These are phyloP conservation scores for Starmerella scarabaei DNA, from an alignment of 805 yeast genomes.

Conservation along the genomic window DNA sequence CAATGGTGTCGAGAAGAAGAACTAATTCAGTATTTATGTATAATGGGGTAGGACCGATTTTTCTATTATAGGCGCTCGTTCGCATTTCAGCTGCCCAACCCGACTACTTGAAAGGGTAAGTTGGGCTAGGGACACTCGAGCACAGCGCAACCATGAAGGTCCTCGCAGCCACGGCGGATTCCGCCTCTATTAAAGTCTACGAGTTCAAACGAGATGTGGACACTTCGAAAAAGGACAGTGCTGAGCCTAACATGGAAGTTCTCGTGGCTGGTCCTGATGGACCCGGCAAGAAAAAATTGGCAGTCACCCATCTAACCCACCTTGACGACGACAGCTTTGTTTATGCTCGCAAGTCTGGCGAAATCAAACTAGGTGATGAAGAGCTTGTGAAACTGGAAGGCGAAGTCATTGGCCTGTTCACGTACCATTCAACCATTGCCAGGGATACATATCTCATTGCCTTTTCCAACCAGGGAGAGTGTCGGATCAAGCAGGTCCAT, in stretches of 20 bases:
- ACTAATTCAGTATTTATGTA: too few relatives aligned
- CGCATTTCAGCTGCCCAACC: too few relatives aligned
- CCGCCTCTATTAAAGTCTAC: conserved; percentile 44
- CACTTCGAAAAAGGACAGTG: conserved; percentile 56
- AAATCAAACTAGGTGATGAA: conserved; percentile 2
- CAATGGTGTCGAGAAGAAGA: conserved; percentile 30
- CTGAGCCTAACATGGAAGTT: conserved; percentile 46
- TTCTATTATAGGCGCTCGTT: too few relatives aligned
- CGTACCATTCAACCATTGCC: background rate
- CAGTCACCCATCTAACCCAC: conserved; percentile 11
- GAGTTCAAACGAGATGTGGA: conserved; percentile 58
- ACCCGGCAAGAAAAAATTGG: conserved; percentile 2
- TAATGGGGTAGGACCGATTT: too few relatives aligned
- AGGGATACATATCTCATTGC: conserved; percentile 24
- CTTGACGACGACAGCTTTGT: conserved; percentile 11
- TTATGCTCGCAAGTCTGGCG: conserved; percentile 23
- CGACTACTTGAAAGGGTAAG: background rate
- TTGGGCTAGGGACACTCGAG: background rate
- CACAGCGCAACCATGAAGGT: conserved; percentile 32
- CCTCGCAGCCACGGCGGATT: conserved; percentile 39
- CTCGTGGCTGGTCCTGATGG: conserved; percentile 22
- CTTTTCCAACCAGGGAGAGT: conserved; percentile 23
- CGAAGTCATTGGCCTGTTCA: conserved; percentile 1
- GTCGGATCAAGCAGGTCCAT: conserved; percentile 22
- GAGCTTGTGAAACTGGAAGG: background rate